Evolutionary conservation across 2,329 filamentous ascomycete genomes (phyloP).

Genomic region (Eurotiales sp.): DNA sequence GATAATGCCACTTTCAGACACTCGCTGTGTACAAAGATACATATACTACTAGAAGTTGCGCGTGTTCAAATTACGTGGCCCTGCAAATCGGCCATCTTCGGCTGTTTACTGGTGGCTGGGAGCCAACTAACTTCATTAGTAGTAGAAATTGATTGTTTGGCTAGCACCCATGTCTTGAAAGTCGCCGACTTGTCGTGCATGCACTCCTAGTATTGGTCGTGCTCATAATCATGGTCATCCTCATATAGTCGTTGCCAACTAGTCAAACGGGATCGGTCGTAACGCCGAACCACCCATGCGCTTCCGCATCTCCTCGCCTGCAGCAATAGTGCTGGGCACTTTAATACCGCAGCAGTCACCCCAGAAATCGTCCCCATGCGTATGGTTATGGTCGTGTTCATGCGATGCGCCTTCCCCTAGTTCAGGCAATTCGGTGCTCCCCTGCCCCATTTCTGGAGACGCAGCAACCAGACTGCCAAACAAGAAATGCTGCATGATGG

Average conservation of each 20-base stretch:
- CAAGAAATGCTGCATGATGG: conserved; percentile 97
- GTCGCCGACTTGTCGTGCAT: no score
- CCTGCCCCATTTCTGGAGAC: conserved; percentile 67
- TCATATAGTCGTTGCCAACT: no score
- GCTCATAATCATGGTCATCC: no score
- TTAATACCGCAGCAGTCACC: conserved; percentile 98
- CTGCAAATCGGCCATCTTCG: no score
- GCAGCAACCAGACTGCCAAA: conserved; percentile 85
- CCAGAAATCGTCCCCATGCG: conserved; percentile 60
- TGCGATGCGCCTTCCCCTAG: conserved; percentile 58
- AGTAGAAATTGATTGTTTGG: no score
- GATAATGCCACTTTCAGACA: no score
- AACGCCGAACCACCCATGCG: conserved; percentile 64
- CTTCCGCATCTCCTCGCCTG: conserved; percentile 84
- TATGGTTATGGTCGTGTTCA: conserved; percentile 67
- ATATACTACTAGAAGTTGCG: background rate
- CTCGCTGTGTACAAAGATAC: background rate
- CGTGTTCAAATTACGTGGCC: background rate
- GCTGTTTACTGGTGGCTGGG: no score
- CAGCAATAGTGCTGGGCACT: conserved; percentile 89
- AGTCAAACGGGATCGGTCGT: conserved; percentile 47
- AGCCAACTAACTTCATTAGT: background rate
- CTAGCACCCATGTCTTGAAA: background rate
- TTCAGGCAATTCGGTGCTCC: conserved; percentile 42
- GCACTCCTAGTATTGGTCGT: no score